Evolutionary conservation across 2,329 filamentous ascomycete genomes (phyloP), one percentile per base, ranked within the genome.

Genomic region (Alternaria consortialis): DNA sequence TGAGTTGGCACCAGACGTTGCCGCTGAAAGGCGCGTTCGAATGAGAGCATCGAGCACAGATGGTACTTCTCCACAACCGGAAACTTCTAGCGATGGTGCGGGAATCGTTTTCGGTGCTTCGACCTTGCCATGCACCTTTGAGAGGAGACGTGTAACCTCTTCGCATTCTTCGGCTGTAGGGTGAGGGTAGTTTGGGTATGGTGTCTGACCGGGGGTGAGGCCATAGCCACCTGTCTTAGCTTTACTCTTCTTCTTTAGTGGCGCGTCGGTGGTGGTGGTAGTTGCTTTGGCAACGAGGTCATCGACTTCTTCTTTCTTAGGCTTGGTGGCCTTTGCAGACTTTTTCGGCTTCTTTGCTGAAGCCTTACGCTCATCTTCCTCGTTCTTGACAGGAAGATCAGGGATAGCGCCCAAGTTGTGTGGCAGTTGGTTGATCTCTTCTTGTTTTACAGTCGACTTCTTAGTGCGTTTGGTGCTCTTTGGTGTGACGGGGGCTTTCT

Each of bases 111-210:
- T 82, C 0, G 92, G 92, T 1, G 86, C 83, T 47, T 82, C 81
- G 13, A 90, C 84, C 55, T 87, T 83, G 2, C 90, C 91, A 70
- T 96, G 91, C 0, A 87, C 75, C 12, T 83, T 82, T 1, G 87
- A 85, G 0, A 96, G 84, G 2, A 94, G 80, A 1, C 82, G 80
- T 56, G 88, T 86, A 5, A 94, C 90, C 69, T 90, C 84, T 64
- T 89, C 84, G 72, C 91, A 94, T 68, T 92, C 87, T 52, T 88
- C 86, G 0, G 83, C 70, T 0, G 89, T 93, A 0, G 92, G 92
- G 56, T 84, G 85, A 3, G 77, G 68, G 75, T 87, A 90, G 58
- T 89, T 82, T 0, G 91, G 90, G 65, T 90, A 96, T 0, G 92
- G 92, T 1, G 87, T 85, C 53, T 77, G 63, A 25, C 83, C 83